Percentiles rank a stretch among this genome's conserved stretches.
phyloP scores from a whole-genome alignment of 2,329 filamentous ascomycete species.

The Thelonectria discophora region DNA sequence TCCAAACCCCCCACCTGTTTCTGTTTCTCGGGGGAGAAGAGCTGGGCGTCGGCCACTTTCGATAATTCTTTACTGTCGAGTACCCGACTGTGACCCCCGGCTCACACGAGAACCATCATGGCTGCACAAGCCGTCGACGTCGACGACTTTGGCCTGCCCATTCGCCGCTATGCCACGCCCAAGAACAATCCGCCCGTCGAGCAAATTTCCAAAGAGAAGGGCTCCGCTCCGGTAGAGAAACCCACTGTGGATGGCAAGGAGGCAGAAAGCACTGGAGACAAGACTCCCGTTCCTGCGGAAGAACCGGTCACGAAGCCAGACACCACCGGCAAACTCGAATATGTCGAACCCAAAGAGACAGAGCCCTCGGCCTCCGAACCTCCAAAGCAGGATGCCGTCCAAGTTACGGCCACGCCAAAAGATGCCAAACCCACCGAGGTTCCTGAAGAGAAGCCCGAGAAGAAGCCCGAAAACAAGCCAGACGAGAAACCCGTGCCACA shows the following conservation, averaged over 20 bases:
- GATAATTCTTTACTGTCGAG: background rate
- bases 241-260: slow-evolving; percentile 22
- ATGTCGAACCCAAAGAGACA: slow-evolving; percentile 49
- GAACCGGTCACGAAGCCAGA: slow-evolving; percentile 41
- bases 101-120: slow-evolving; percentile 34
- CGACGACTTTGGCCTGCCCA: slow-evolving; percentile 77
- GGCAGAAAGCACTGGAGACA: slow-evolving; percentile 16
- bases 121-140: slow-evolving; percentile 53
- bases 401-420: slow-evolving; percentile 12
- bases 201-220: slow-evolving; percentile 22
- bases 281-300: slow-evolving; percentile 6
- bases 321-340: slow-evolving; percentile 50
- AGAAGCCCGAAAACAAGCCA: slow-evolving; percentile 3
- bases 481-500: slow-evolving; percentile 10
- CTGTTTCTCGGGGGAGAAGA: background rate
- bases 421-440: slow-evolving; percentile 22
- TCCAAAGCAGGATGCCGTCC: slow-evolving; percentile 3
- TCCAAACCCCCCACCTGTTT: slow-evolving; percentile 32
- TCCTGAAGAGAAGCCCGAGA: background rate
- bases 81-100: slow-evolving; percentile 17
- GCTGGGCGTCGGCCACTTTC: slow-evolving; percentile 10
- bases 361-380: slow-evolving; percentile 28
- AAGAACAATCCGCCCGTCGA: slow-evolving; percentile 33
- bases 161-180: slow-evolving; percentile 58
- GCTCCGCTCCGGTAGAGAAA: slow-evolving; percentile 4